phyloP scores from a whole-genome alignment of 306 rosid genomes.

The Castanea sativa region DNA sequence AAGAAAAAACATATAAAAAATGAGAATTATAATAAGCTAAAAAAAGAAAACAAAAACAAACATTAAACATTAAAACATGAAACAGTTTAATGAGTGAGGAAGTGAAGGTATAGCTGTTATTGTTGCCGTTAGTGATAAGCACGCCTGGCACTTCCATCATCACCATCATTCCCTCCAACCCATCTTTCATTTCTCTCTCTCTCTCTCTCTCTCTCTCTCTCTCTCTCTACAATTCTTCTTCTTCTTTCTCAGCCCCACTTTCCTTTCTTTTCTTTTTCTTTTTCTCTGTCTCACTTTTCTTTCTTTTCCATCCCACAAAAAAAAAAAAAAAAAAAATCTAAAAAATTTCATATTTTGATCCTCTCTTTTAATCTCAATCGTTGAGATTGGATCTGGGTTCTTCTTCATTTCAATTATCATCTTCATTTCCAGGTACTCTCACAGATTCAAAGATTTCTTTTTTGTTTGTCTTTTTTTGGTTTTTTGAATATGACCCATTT shows the following conservation, averaged over 20 bases:
- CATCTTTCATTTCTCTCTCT: constrained; percentile 26
- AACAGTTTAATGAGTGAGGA: constrained; percentile 41
- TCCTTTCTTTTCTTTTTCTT: background rate
- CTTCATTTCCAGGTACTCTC: constrained; percentile 30
- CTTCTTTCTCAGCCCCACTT: constrained; percentile 23
- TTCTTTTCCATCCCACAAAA: background rate
- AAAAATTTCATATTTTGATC: background rate
- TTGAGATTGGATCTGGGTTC: constrained; percentile 55
- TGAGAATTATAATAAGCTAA: background rate
- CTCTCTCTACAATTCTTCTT: constrained; percentile 44
- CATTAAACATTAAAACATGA: too few relatives aligned
- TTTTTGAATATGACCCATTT: background rate
- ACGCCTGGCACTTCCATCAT: constrained; percentile 73
- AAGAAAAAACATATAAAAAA: background rate
- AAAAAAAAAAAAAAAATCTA: background rate
- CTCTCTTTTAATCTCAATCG: constrained; percentile 17
- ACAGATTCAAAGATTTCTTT: background rate
- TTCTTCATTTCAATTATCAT: constrained; percentile 21
- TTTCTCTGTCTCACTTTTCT: constrained; percentile 16
- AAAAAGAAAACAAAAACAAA: constrained; percentile 37
- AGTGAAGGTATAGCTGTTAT: constrained; percentile 31
- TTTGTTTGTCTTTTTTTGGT: constrained; percentile 5
- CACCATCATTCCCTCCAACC: constrained; percentile 78
- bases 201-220: constrained; percentile 35
- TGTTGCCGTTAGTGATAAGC: constrained; percentile 94